A percentile compares a stretch with the other conserved stretches of the same genome.
Conservation (phyloP, 306 rosid genomes). For the Trifolium pratense region DNA sequence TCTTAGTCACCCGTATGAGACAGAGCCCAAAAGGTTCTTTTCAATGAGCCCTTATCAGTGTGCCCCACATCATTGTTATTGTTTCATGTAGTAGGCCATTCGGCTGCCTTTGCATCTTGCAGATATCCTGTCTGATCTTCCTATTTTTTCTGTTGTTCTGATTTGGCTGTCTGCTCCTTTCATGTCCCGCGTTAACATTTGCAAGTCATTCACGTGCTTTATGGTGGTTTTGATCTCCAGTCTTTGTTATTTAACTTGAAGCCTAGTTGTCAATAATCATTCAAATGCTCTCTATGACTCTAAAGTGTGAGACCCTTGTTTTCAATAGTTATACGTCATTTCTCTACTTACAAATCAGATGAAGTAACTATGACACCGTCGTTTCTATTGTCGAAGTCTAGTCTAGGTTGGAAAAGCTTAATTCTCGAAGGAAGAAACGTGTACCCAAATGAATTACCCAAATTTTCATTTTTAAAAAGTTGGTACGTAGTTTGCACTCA, state of each 20-base stretch:
- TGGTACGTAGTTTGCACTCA: neutral
- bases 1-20: neutral
- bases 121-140: neutral
- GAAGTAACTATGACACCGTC: neutral
- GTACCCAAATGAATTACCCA: neutral
- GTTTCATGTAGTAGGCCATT: neutral
- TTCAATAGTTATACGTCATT: neutral
- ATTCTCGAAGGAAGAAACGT: neutral
- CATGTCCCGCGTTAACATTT: neutral
- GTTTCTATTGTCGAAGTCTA: neutral
- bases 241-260: neutral
- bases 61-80: neutral
- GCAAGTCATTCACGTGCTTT: neutral
- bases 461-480: neutral
- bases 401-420: neutral
- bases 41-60: no score
- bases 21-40: neutral
- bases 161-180: neutral
- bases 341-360: neutral
- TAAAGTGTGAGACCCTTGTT: neutral
- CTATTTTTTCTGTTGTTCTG: neutral
- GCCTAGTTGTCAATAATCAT: neutral
- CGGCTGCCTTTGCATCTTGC: neutral
- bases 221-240: neutral
- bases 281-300: neutral